A percentile compares a stretch with the other conserved stretches of the same genome.
These are phyloP conservation scores for Exophiala alcalophila DNA, from an alignment of 2,329 filamentous ascomycete genomes.

Conservation along the genomic window DNA sequence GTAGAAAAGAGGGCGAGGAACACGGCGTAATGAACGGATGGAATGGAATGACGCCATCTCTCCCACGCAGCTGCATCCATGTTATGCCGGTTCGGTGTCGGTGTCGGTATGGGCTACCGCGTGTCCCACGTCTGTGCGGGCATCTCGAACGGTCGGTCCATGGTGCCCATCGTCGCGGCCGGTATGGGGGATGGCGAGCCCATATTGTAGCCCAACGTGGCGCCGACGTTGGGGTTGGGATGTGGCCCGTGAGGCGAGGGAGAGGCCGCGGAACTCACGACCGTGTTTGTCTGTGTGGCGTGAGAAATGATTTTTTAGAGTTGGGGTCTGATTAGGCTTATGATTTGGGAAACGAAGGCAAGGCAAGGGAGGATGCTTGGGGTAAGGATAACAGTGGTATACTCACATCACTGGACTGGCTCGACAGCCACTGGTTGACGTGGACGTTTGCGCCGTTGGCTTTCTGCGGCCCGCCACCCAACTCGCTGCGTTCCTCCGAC, in stretches of 20 bases:
- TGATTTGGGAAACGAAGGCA: constrained; percentile 6
- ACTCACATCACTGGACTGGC: constrained; percentile 25
- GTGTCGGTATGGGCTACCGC: constrained; percentile 6
- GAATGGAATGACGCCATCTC: no score
- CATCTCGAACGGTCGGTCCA: constrained; percentile 25
- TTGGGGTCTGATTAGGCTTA: constrained; percentile 8
- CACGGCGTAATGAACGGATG: no score
- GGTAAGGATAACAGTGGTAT: background rate
- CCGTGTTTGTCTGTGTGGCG: constrained; percentile 10
- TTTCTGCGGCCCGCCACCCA: constrained; percentile 13
- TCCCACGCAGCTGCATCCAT: no score
- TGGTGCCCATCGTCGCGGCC: constrained; percentile 5
- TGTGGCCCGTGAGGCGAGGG: background rate
- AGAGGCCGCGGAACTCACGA: constrained; percentile 11
- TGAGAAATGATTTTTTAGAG: no score
- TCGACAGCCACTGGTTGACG: constrained; percentile 27
- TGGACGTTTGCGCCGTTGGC: constrained; percentile 12
- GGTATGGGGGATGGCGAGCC: constrained; percentile 3
- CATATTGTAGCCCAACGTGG: constrained; percentile 10
- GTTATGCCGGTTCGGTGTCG: no score
- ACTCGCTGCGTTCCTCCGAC: constrained; percentile 17
- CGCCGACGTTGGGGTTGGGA: constrained; percentile 9
- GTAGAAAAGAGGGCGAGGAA: no score
- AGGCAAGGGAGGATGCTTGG: background rate
- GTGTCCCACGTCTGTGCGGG: constrained; percentile 21